A percentile compares a stretch with the other conserved stretches of the same genome.
phyloP scores from a whole-genome alignment of 2,329 filamentous ascomycete species.

The Alternaria novae-zelandiae region DNA sequence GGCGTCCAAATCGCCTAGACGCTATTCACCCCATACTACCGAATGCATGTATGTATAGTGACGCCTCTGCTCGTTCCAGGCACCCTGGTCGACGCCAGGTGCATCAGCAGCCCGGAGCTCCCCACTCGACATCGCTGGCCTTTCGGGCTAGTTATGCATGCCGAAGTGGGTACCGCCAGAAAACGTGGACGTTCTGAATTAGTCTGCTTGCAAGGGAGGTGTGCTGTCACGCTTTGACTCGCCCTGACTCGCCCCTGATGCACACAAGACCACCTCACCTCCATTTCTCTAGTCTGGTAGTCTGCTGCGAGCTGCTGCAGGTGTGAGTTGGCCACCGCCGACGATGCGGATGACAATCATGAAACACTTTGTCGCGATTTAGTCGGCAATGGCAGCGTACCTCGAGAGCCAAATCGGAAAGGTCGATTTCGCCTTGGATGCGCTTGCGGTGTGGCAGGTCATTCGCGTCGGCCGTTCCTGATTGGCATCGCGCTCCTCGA shows the following conservation, averaged over 20 bases:
- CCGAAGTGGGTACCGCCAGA: constrained; percentile 42
- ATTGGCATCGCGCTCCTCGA: constrained; percentile 34
- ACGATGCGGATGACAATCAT: constrained; percentile 20
- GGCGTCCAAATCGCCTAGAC: constrained; percentile 40
- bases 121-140: constrained; percentile 39
- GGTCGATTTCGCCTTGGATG: constrained; percentile 13
- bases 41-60: constrained; percentile 32
- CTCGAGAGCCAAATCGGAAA: constrained; percentile 12
- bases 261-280: constrained; percentile 36
- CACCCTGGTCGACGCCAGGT: constrained; percentile 37
- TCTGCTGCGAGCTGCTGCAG: constrained; percentile 29
- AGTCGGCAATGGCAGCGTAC: constrained; percentile 19
- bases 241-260: constrained; percentile 38
- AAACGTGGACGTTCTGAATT: constrained; percentile 48
- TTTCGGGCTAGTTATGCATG: constrained; percentile 41
- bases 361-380: constrained; percentile 18
- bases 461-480: constrained; percentile 28
- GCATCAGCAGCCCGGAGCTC: constrained; percentile 44
- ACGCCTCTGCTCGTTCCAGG: constrained; percentile 41
- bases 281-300: constrained; percentile 34
- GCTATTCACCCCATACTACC: constrained; percentile 49
- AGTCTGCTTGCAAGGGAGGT: constrained; percentile 39
- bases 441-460: constrained; percentile 28
- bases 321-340: constrained; percentile 38
- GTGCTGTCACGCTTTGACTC: constrained; percentile 50